phyloP scores from a whole-genome alignment of 768 basidiomycete genomes.

The Rhodotorula paludigena region DNA sequence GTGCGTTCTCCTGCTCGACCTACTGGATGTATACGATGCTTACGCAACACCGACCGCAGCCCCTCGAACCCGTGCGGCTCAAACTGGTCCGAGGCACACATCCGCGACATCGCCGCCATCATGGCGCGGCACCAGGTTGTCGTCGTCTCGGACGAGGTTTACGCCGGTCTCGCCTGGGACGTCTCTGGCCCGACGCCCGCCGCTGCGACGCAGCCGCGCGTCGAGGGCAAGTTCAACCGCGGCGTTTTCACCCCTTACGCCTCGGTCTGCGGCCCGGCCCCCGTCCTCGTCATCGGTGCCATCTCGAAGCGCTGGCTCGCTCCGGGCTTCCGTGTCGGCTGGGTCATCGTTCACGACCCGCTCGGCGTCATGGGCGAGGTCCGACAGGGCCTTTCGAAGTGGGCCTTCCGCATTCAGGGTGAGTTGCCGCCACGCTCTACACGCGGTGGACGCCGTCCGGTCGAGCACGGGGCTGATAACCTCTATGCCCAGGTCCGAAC shows the following conservation, averaged over 20 bases:
- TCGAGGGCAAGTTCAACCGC: slow-evolving; percentile 39
- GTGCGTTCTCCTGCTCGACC: background rate
- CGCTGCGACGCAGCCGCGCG: slow-evolving; percentile 12
- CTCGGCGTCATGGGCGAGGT: slow-evolving; percentile 42
- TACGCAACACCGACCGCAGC: slow-evolving; percentile 36
- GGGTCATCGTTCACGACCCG: slow-evolving; percentile 47
- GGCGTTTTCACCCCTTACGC: slow-evolving; percentile 47
- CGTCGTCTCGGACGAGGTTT: slow-evolving; percentile 44
- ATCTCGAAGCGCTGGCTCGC: slow-evolving; percentile 49
- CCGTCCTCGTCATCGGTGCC: slow-evolving; percentile 47
- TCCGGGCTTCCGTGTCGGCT: slow-evolving; percentile 49
- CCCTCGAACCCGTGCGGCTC: slow-evolving; percentile 49
- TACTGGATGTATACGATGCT: background rate
- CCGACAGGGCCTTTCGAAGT: slow-evolving; percentile 43
- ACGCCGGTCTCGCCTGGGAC: slow-evolving; percentile 45
- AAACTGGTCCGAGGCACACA: slow-evolving; percentile 45
- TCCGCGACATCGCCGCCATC: slow-evolving; percentile 43
- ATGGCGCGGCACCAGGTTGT: slow-evolving; percentile 45
- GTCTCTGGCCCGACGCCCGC: slow-evolving; percentile 24
- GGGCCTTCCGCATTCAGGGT: slow-evolving; percentile 47
- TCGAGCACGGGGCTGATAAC: too few relatives aligned
- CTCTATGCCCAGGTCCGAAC: too few relatives aligned
- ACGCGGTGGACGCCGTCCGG: too few relatives aligned
- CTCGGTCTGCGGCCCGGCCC: slow-evolving; percentile 43
- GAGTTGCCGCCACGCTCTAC: too few relatives aligned